A percentile compares a stretch with the other conserved stretches of the same genome.
These are phyloP conservation scores for Plicaturopsis crispa DNA, from an alignment of 768 basidiomycete genomes.

Conservation along the genomic window DNA sequence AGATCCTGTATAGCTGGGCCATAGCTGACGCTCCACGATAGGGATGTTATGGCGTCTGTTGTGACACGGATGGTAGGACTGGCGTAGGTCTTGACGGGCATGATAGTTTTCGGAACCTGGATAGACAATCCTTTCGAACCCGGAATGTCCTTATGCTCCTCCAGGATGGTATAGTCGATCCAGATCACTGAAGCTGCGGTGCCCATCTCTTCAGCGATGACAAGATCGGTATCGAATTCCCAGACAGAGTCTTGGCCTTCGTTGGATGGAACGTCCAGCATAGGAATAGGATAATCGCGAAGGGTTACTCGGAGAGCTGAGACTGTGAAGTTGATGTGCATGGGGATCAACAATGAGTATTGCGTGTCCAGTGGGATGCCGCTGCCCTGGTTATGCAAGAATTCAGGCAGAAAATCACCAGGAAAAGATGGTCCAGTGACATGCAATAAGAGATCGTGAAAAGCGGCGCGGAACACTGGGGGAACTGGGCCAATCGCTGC, in stretches of 20 bases:
- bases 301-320: slow-evolving; percentile 53
- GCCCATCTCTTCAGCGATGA: slow-evolving; percentile 85
- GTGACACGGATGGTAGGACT: slow-evolving; percentile 61
- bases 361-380: slow-evolving; percentile 62
- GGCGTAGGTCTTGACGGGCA: slow-evolving; percentile 92
- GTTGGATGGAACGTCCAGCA: slow-evolving; percentile 63
- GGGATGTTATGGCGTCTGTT: slow-evolving; percentile 57
- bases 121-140: slow-evolving; percentile 50
- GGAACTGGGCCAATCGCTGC: slow-evolving; percentile 29
- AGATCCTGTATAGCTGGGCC: slow-evolving; percentile 82
- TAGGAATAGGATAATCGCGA: slow-evolving; percentile 84
- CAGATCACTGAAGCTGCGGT: slow-evolving; percentile 59
- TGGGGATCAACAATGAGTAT: slow-evolving; percentile 76
- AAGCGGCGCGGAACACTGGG: slow-evolving; percentile 63
- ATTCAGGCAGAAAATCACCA: slow-evolving; percentile 44
- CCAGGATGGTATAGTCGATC: slow-evolving; percentile 60
- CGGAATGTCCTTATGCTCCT: slow-evolving; percentile 41
- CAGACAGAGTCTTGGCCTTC: slow-evolving; percentile 34
- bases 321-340: slow-evolving; percentile 69
- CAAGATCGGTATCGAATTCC: slow-evolving; percentile 68
- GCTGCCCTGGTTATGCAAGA: slow-evolving; percentile 57
- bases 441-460: slow-evolving; percentile 51
- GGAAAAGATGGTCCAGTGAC: slow-evolving; percentile 57
- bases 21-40: slow-evolving; percentile 89
- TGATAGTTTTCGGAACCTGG: slow-evolving; percentile 80